These are phyloP conservation scores for Microbotryum intermedium DNA, from an alignment of 1,284 basidiomycete genomes.

Conservation along the genomic window DNA sequence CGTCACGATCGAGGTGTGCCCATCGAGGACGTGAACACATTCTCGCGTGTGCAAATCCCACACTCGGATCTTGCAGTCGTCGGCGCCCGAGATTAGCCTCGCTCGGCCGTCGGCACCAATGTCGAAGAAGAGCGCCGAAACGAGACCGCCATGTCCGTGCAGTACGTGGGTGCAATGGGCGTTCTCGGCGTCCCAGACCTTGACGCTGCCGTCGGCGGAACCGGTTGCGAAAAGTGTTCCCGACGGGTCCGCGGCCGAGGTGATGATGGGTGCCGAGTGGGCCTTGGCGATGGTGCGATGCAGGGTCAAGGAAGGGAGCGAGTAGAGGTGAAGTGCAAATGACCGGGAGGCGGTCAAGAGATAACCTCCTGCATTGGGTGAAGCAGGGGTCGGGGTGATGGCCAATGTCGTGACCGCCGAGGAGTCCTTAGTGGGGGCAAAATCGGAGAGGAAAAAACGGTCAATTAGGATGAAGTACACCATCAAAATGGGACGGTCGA, in stretches of 20 bases:
- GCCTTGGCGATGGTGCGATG: conserved; percentile 68
- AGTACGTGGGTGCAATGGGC: conserved; percentile 92
- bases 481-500: neutral
- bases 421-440: conserved; percentile 41
- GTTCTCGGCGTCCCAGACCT: conserved; percentile 85
- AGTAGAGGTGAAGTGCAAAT: conserved; percentile 46
- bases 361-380: conserved; percentile 36
- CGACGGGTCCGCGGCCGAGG: conserved; percentile 74
- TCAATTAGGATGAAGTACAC: no score
- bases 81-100: conserved; percentile 33
- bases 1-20: conserved; percentile 81
- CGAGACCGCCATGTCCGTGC: conserved; percentile 91
- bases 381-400: conserved; percentile 34
- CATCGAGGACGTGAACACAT: conserved; percentile 62
- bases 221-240: conserved; percentile 88
- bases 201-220: conserved; percentile 88
- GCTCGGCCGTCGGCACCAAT: conserved; percentile 22
- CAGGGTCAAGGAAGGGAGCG: conserved; percentile 47
- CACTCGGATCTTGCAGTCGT: conserved; percentile 75
- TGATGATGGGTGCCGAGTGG: conserved; percentile 87
- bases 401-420: conserved; percentile 47
- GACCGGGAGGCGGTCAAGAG: conserved; percentile 47
- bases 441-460: no score
- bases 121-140: conserved; percentile 78
- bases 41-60: conserved; percentile 63